Evolutionary conservation across 768 basidiomycete species (phyloP).

Genomic region (Hypsizygus marmoreus): DNA sequence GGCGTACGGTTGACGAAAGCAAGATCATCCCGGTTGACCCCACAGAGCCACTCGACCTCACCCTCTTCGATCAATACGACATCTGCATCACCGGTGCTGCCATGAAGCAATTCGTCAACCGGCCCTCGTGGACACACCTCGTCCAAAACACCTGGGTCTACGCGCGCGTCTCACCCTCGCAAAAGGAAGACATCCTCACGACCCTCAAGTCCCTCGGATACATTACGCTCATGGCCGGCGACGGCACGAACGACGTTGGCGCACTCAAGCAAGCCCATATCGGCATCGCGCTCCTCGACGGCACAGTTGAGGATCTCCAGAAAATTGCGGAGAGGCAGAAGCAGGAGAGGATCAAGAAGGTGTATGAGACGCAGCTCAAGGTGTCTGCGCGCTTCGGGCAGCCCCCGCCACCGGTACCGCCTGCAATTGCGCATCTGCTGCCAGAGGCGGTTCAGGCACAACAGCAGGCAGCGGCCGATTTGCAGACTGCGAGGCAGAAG

Average conservation of each 20-base stretch:
- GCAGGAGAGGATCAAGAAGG: constrained; percentile 90
- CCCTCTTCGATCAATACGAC: constrained; percentile 85
- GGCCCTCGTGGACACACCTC: constrained; percentile 73
- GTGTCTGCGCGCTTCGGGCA: constrained; percentile 90
- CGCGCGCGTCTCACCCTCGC: constrained; percentile 92
- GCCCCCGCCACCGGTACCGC: constrained; percentile 90
- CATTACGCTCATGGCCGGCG: constrained; percentile 95
- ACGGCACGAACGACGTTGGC: constrained; percentile 98
- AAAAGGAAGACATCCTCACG: constrained; percentile 95
- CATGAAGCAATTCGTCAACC: constrained; percentile 80
- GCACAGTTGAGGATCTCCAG: constrained; percentile 87
- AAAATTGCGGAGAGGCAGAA: constrained; percentile 93
- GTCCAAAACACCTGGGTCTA: constrained; percentile 98
- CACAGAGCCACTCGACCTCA: constrained; percentile 69
- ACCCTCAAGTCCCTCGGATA: constrained; percentile 89
- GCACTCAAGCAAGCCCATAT: constrained; percentile 98
- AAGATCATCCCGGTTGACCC: constrained; percentile 88
- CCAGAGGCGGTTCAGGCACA: constrained; percentile 93
- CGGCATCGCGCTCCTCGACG: constrained; percentile 86
- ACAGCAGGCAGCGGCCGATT: constrained; percentile 70
- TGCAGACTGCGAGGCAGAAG: constrained; percentile 63
- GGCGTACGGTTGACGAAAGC: constrained; percentile 92
- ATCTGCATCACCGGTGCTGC: constrained; percentile 97
- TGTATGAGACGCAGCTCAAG: constrained; percentile 93
- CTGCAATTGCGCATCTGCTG: constrained; percentile 82